Evolutionary conservation across 1,284 basidiomycete species (phyloP).

Genomic region (Cutaneotrichosporon sp.): DNA sequence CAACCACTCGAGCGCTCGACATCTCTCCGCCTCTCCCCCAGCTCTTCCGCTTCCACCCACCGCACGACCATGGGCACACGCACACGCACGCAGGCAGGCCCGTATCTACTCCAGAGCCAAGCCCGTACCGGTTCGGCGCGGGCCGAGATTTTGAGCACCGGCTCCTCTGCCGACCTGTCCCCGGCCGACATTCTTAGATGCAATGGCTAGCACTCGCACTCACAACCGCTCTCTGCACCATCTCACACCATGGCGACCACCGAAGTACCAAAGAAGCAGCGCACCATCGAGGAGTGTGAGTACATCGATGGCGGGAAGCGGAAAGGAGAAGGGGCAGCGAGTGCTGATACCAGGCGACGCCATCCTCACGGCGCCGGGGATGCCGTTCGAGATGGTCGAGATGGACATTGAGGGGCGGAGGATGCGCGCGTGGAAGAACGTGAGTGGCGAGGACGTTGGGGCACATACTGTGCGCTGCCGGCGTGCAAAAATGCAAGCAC

Average conservation of each 20-base stretch:
- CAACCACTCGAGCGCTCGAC: no score
- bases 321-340: background rate
- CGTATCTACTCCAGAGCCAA: background rate
- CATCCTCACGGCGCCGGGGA: conserved; percentile 37
- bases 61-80: no score
- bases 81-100: background rate
- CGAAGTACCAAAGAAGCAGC: background rate
- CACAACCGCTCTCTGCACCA: background rate
- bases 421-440: conserved; percentile 41
- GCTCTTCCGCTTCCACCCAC: no score
- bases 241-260: background rate
- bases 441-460: no score
- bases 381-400: conserved; percentile 41
- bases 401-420: conserved; percentile 28
- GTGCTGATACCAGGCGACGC: conserved; percentile 30
- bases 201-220: background rate
- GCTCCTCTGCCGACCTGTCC: background rate
- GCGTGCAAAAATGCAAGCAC: no score
- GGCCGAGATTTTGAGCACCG: background rate
- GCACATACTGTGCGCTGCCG: no score
- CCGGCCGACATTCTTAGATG: background rate
- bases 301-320: background rate
- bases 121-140: background rate
- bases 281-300: conserved; percentile 1
- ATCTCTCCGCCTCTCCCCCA: no score